A percentile compares a stretch with the other conserved stretches of the same genome.
Conservation (phyloP, 106 monocot species). For the Allium cepa region DNA sequence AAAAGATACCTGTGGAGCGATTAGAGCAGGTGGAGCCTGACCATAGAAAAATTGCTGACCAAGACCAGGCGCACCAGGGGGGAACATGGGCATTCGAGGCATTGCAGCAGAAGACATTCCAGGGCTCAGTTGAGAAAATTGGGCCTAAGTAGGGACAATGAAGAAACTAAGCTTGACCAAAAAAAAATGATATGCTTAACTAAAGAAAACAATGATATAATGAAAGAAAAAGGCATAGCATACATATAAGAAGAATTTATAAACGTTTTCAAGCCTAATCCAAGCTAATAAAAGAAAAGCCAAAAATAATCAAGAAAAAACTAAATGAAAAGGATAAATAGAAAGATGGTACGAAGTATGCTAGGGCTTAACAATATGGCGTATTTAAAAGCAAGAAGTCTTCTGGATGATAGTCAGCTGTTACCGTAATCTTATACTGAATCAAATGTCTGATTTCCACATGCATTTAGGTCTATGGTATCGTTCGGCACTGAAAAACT, state of each 20-base stretch:
- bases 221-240: no score
- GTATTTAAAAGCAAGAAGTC: no score
- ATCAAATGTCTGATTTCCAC: no score
- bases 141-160: conserved; percentile 34
- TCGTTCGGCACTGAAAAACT: no score
- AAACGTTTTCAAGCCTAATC: no score
- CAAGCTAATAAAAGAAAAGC: no score
- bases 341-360: neutral
- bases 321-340: neutral
- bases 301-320: no score
- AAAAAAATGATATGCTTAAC: neutral
- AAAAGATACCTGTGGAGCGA: conserved; percentile 62
- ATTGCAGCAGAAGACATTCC: conserved; percentile 44
- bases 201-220: no score
- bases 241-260: no score
- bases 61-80: conserved; percentile 73
- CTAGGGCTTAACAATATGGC: neutral
- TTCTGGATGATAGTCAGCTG: no score
- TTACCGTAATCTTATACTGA: no score
- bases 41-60: conserved; percentile 87
- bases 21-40: conserved; percentile 69
- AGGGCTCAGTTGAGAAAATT: conserved; percentile 79
- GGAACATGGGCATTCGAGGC: conserved; percentile 77
- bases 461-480: no score
- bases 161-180: neutral